Percentiles rank a stretch among this genome's conserved stretches.
These are phyloP conservation scores for Endoconidiophora polonica DNA, from an alignment of 2,329 filamentous ascomycete genomes.

Conservation along the genomic window DNA sequence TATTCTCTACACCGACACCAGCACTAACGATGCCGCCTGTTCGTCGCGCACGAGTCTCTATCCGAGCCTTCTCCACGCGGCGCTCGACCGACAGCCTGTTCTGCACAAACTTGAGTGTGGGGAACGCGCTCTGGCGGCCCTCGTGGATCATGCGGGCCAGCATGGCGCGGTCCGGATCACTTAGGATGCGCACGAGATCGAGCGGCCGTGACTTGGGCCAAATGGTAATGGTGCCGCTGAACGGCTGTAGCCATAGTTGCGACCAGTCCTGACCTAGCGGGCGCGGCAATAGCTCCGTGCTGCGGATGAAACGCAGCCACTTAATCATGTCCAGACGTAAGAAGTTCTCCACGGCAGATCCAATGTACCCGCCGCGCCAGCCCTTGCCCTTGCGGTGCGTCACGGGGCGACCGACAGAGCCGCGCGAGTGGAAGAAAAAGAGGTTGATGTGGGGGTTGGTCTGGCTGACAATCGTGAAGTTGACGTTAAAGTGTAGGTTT, in stretches of 20 bases:
- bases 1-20: slow-evolving; percentile 20
- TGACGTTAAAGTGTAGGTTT: slow-evolving; percentile 96
- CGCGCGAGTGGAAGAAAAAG: slow-evolving; percentile 94
- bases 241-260: slow-evolving; percentile 88
- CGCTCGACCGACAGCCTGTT: slow-evolving; percentile 78
- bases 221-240: slow-evolving; percentile 87
- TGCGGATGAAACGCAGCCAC: slow-evolving; percentile 88
- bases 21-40: slow-evolving; percentile 34
- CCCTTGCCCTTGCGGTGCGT: slow-evolving; percentile 85
- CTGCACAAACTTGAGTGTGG: slow-evolving; percentile 77
- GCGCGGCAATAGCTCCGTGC: slow-evolving; percentile 78
- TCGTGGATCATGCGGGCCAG: slow-evolving; percentile 79
- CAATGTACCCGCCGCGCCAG: slow-evolving; percentile 90
- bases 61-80: slow-evolving; percentile 40
- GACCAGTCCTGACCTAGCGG: slow-evolving; percentile 93
- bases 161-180: slow-evolving; percentile 59
- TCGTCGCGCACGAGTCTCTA: slow-evolving; percentile 33
- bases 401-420: slow-evolving; percentile 79
- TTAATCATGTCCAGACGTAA: slow-evolving; percentile 94
- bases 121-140: slow-evolving; percentile 77
- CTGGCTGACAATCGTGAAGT: slow-evolving; percentile 76
- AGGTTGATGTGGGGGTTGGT: slow-evolving; percentile 97
- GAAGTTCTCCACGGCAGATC: slow-evolving; percentile 82
- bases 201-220: slow-evolving; percentile 70
- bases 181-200: slow-evolving; percentile 75